Conservation (phyloP, 192 early-diverging fungal genomes). For the Rhizophlyctis rosea region DNA sequence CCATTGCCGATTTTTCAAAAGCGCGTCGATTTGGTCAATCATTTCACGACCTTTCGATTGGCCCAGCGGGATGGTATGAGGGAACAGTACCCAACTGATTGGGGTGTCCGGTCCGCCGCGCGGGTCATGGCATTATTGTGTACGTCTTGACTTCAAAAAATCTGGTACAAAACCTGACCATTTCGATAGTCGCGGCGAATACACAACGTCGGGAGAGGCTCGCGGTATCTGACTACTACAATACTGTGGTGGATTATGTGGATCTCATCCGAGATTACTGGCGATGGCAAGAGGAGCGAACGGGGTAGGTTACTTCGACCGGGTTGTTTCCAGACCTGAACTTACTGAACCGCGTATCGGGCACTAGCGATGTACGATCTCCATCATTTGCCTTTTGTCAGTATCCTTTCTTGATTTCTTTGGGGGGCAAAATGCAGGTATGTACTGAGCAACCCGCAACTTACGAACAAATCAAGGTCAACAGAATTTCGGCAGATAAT, state of each 20-base stretch:
- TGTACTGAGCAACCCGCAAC: too few relatives aligned
- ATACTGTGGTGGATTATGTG: conserved; percentile 58
- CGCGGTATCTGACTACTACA: conserved; percentile 79
- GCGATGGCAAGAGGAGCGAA: conserved; percentile 49
- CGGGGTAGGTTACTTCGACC: conserved; percentile 29
- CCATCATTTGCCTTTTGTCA: conserved; percentile 51
- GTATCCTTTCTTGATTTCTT: conserved; percentile 55
- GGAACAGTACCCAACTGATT: conserved; percentile 76
- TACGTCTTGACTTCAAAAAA: conserved; percentile 42
- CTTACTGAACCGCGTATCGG: not conserved
- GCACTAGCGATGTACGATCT: not conserved
- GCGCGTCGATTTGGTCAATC: conserved; percentile 76
- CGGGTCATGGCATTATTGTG: conserved; percentile 86
- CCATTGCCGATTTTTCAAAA: conserved; percentile 60
- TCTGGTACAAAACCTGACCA: too few relatives aligned
- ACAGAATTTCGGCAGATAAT: conserved; percentile 44
- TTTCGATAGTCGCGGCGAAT: conserved; percentile 68
- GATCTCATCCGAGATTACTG: conserved; percentile 43
- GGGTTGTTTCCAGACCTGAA: not conserved
- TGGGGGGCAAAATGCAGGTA: conserved; percentile 55
- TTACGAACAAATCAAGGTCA: too few relatives aligned
- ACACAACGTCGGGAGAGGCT: conserved; percentile 54
- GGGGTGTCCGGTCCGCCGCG: conserved; percentile 78
- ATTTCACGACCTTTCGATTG: conserved; percentile 79
- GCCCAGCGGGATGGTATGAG: conserved; percentile 53